Evolutionary conservation across 2,329 filamentous ascomycete species (phyloP), one percentile per base, ranked within the genome.

Genomic region (Emydomyces testavorans): DNA sequence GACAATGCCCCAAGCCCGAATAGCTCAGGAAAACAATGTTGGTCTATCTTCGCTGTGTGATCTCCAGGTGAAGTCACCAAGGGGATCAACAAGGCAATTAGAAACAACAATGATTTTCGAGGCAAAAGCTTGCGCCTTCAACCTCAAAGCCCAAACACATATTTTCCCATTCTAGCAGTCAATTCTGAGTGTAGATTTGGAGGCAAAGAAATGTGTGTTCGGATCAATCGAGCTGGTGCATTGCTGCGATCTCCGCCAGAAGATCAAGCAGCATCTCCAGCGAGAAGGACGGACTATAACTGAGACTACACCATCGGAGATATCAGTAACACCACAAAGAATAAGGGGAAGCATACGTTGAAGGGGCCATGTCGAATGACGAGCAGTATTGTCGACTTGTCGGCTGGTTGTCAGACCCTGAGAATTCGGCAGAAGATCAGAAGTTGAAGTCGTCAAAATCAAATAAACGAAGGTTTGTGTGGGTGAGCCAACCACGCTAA

Each of bases 191-290:
- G 36, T 35, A 52, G 50, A 54, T 53, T 51, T 51, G 48, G 15
- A 49, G 48, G 36, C 48, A 40, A 50, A 57, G 53, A 51, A 43
- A 45, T 56, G 50, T 55, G 54, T 54, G 46, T 54, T 55, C 67
- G 75, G 83, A 86, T 75, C 71, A 68, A 84, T 88, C 83, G 83
- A 88, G 83, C 83, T 87, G 82, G 80, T 75, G 72, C 72, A 68
- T 60, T 68, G 66, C 60, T 58, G 55, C 52, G 58, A 54, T 53
- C 53, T 54, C 54, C 61, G 60, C 60, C 59, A 41, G 24, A 48
- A 46, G 50, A 13, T 38, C n/a, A 31, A 39, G 36, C 59, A 66
- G 68, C 69, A 67, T 70, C 66, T 76, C 81, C 80, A 87, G 83
- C 80, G 79, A 86, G 80, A 70, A 83, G 80, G 39, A 86, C 83